Evolutionary conservation across 306 rosid genomes (phyloP), one percentile per base, ranked within the genome.

Genomic region (Quercus agrifolia): DNA sequence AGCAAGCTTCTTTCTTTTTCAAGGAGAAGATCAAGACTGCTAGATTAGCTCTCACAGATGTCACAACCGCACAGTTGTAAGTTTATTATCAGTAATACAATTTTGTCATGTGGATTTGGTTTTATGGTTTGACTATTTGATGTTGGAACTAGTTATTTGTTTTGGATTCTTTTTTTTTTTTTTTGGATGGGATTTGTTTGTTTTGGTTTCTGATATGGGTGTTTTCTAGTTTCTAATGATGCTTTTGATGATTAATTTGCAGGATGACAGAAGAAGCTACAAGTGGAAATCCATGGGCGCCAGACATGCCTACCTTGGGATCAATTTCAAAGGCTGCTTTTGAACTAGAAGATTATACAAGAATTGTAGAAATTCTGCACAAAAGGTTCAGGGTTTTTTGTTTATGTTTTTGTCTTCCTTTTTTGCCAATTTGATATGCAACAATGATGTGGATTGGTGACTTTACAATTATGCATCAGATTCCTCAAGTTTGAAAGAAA

Each of bases 281-380:
- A 10, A 74, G 71, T 83, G 99, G 89, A 76, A 93, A 91, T 86
- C 88, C 89, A 63, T 86, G 87, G 91, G 78, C 86, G 21, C 93
- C 96, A 10, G 95, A 88, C 74, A 71, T 89, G n/a, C 84, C 83
- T 58, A 87, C 96, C 21, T 86, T 95, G 80, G 84, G 83, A 83
- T 89, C 98, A 74, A 95, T 95, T 72, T 95, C 99, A 74, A 93
- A 66, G 83, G 92, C 97, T 82, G 99, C 99, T 89, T 95, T 95
- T 88, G 99, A 95, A 62, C 70, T 95, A 1, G 99, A 93, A 67
- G 99, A 95, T 83, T 95, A 89, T 71, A 84, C 83, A 68, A 91
- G 98, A 83, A 83, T 85, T 52, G 88, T 81, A 52, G 89, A 81
- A 66, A 88, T 88, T 74, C 80, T 88, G 44, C 91, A 88, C 62